Evolutionary conservation across 352 stramenopile species (phyloP).

Genomic region (Phytophthora multivora): DNA sequence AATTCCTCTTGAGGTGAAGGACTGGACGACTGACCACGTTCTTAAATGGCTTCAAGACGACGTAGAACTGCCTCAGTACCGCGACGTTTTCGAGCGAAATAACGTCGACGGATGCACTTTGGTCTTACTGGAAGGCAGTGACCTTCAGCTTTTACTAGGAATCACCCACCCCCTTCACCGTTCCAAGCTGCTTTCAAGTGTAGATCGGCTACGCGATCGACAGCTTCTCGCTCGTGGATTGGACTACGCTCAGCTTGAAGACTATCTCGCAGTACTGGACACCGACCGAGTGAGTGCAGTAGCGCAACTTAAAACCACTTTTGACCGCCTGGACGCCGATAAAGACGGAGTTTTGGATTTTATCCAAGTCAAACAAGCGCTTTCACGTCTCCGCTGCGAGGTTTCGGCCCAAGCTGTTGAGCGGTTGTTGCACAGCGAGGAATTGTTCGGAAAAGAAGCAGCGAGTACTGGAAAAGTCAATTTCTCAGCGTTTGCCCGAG

Average conservation of each 20-base stretch:
- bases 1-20: conserved; percentile 39
- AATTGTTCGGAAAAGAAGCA: conserved; percentile 27
- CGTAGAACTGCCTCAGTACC: conserved; percentile 62
- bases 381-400: conserved; percentile 42
- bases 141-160: conserved; percentile 68
- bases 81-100: conserved; percentile 53
- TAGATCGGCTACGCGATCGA: conserved; percentile 71
- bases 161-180: conserved; percentile 69
- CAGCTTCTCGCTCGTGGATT: conserved; percentile 62
- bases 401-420: conserved; percentile 42
- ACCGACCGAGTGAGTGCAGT: conserved; percentile 68
- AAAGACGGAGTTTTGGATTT: conserved; percentile 66
- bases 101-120: conserved; percentile 71
- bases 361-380: conserved; percentile 44
- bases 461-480: conserved; percentile 36
- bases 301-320: conserved; percentile 68
- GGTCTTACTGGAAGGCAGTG: conserved; percentile 52
- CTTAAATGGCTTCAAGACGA: conserved; percentile 50
- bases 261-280: conserved; percentile 78
- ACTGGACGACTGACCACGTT: conserved; percentile 67
- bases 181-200: conserved; percentile 48
- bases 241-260: conserved; percentile 71
- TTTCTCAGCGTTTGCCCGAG: conserved; percentile 61
- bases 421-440: conserved; percentile 36
- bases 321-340: conserved; percentile 70